Percentiles rank a stretch among this genome's conserved stretches.
Conservation (phyloP, 129 eudicot genomes). For the Flaveria linearis region DNA sequence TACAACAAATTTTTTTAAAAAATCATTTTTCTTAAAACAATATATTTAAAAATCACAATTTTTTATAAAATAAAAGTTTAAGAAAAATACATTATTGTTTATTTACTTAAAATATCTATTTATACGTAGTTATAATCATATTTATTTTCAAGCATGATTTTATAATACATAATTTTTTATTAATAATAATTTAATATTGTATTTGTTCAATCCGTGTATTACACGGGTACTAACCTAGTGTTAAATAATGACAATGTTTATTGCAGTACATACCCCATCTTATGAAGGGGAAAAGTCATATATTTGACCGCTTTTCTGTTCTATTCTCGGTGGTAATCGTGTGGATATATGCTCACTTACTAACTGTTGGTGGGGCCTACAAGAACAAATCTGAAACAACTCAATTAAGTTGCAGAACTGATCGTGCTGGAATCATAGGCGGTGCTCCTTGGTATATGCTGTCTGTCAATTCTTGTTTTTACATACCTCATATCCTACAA, state of each 20-base stretch:
- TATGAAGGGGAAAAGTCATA: conserved; percentile 68
- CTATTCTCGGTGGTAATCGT: conserved; percentile 77
- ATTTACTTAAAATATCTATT: too few relatives aligned
- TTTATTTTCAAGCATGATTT: too few relatives aligned
- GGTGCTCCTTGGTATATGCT: conserved; percentile 77
- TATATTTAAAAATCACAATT: too few relatives aligned
- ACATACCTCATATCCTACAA: not conserved
- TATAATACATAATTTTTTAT: too few relatives aligned
- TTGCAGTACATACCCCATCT: conserved; percentile 83
- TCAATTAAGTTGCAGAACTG: conserved; percentile 87
- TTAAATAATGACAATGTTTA: not conserved
- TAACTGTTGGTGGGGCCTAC: conserved; percentile 93
- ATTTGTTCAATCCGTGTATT: too few relatives aligned
- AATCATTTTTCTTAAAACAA: too few relatives aligned
- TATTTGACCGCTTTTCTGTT: conserved; percentile 92
- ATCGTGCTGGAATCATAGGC: conserved; percentile 88
- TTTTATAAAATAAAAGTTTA: too few relatives aligned
- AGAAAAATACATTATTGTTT: too few relatives aligned
- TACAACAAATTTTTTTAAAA: too few relatives aligned
- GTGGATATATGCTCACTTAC: conserved; percentile 89
- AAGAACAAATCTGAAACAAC: conserved; percentile 57
- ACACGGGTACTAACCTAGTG: too few relatives aligned
- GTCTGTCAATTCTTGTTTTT: conserved; percentile 8
- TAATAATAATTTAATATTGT: too few relatives aligned
- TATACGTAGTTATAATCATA: too few relatives aligned